Evolutionary conservation across 108 stramenopile genomes (phyloP), one percentile per base, ranked within the genome.

Genomic region (Pseudonitzschia multistriata): DNA sequence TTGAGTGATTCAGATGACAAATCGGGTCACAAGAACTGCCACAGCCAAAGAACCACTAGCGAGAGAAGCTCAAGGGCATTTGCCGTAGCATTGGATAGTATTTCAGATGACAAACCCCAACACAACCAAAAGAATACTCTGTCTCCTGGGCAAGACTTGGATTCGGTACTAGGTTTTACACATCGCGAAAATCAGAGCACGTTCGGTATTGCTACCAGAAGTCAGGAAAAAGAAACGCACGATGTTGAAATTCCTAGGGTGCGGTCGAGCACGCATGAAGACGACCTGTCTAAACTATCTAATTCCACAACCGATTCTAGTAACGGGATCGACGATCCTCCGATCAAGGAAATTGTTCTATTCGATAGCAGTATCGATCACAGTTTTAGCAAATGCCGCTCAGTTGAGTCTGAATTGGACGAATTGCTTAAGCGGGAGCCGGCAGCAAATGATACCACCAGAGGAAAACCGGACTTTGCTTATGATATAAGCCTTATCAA

Each of bases 391-490:
- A 45, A 13, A 45, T 17, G 2, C 15, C 3, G 2, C 5, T 13
- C 42, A 45, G 17, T 45, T 10, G 42, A 45, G 42, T 45, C 19
- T n/a, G 31, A 59, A 59, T 59, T 59, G 57, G 31, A 59, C n/a
- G 31, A 30, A 19, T 59, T 59, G 5, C n/a, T 59, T 10, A 59
- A 35, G 57, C 5, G 57, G 54, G 29, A 25, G 13, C 17, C 28
- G 31, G 33, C 2, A 25, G 24, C 7, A 25, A 52, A 2, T 2
- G 25, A 52, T 24, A 25, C 4, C 54, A 25, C 3, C 29, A 55
- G 5, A 55, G 27, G 5, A 0, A 13, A 5, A 25, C 22, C 22
- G 13, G 14, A 24, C 5, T 14, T 4, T 1, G 5, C 54, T 5
- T 7, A 55, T 22, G n/a, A n/a, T n/a, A n/a, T n/a, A n/a, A n/a